Base-by-base conservation (phyloP, 495 filamentous ascomycete species). In the Bombardia bombarda region DNA sequence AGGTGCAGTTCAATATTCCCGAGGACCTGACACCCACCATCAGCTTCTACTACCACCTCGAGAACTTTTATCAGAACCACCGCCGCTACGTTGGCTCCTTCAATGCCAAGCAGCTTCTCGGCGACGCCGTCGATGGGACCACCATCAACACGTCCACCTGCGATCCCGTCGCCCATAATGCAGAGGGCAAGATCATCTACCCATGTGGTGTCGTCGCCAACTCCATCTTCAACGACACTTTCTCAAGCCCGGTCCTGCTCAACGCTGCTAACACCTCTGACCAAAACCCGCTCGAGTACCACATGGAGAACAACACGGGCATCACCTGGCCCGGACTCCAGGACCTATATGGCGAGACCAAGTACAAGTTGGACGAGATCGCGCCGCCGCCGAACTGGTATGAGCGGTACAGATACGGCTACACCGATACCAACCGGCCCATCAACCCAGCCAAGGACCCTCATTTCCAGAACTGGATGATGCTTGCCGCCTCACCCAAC, bases 61-160 rank as follows among this genome's bases (percentile, higher is more conserved):
- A 87, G 32, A 94, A 99, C 63, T 99, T 99, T 70, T 99, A 97
- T 69, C 92, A 99, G 61, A 99, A 99, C 61, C 92, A 99, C 58
- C 83, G 92, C 43, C 83, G 90, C 62, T 99, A 99, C 49, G 90
- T 95, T 31, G 81, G 84, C 51, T 95, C 88, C 1, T 77, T 94
- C 46, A 83, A 90, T 54, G 73, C 79, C 42, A 72, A 85, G 49
- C 92, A 99, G 62, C 66, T 99, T 22, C 75, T 81, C 37, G 92
- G 90, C 38, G 70, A 82, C 7, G 77, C 76, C 9, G 70, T 86
- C 23, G 67, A 70, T 19, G 74, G 73, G 42, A 37, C 45, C 22
- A 74, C 74, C 10, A 83, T 98, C 52, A 65, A 78, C 34, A 63
- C 62, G 17, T 77, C 84, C 24, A 69, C 74, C 35, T 99, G 92